Percentiles rank a stretch among this genome's conserved stretches.
Conservation (phyloP, 1,284 basidiomycete genomes). For the Tilletia caries region DNA sequence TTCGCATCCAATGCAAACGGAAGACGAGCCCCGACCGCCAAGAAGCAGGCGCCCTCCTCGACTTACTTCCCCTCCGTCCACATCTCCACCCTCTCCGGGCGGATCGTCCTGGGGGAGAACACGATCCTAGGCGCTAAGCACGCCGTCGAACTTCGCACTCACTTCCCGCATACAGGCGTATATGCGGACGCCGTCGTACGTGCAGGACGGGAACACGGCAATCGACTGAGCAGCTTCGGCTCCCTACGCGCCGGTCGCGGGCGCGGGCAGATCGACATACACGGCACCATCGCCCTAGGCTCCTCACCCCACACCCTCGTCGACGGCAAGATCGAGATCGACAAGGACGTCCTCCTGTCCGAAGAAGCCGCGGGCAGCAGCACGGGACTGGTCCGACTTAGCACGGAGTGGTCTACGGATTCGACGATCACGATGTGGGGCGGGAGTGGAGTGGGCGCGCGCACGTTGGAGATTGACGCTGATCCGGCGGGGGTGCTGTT, state of each 20-base stretch:
- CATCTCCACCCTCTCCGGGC: conserved; percentile 4
- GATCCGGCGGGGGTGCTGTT: conserved; percentile 2
- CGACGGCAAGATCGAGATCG: too few species aligned
- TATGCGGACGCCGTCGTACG: conserved; percentile 8
- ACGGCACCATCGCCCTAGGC: not conserved
- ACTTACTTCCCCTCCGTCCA: not conserved
- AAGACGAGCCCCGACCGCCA: not conserved
- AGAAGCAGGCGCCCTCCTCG: not conserved
- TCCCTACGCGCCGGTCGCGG: not conserved
- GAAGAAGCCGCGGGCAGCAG: too few species aligned
- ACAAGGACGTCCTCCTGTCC: not conserved
- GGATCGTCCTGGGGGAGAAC: not conserved
- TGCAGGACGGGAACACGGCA: conserved; percentile 4
- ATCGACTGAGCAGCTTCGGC: conserved; percentile 7
- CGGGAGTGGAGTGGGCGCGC: not conserved
- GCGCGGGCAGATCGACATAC: conserved; percentile 5
- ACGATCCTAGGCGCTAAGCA: not conserved
- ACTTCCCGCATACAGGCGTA: not conserved
- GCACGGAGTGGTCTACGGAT: not conserved
- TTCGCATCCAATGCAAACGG: not conserved
- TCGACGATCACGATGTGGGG: not conserved
- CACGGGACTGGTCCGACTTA: not conserved
- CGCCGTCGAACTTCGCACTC: not conserved
- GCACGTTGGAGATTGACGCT: not conserved
- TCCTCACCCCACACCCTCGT: too few species aligned